Evolutionary conservation across 108 stramenopile species (phyloP), one percentile per base, ranked within the genome.

Genomic region (Discostella stelligeroides): DNA sequence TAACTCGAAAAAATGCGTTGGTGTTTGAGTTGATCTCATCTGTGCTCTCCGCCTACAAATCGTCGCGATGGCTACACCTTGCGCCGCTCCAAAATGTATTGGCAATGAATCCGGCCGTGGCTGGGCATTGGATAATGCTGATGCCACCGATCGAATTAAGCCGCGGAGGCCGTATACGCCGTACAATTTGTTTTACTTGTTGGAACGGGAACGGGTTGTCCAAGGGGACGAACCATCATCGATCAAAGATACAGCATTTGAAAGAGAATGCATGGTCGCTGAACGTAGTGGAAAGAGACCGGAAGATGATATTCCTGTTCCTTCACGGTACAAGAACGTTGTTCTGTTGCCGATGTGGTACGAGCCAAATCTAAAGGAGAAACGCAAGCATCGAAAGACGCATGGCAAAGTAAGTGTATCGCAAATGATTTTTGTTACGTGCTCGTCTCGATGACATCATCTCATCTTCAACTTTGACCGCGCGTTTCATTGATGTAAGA

Each of bases 131-230:
- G 72, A 73, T 55, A 65, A 58, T 38, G 64, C 63, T 27, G 37
- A 65, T 49, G 63, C 48, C 39, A 40, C 63, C 30, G 46, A 58
- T 24, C 50, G 46, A 28, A 46, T 59, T 40, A 77, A 77, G 63
- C 76, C 68, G 1, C 56, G 58, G 18, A 43, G 68, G 37, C 69
- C 76, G 8, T 78, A 78, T 42, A 78, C 77, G 1, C 77, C 77
- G 7, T 78, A 78, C 51, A 78, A 78, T 48, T 63, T 78, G 25
- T 78, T 78, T 55, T 78, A 71, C 45, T 55, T 78, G n/a, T 51
- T 78, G 23, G 77, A 78, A 49, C 69, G 77, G 41, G 77, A 78
- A 39, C 48, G 66, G 58, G 40, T 71, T 13, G 70, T 78, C 4
- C 77, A 78, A 62, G 57, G 57, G 37, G 9, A 39, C 18, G 65